Evolutionary conservation across 1,284 basidiomycete species (phyloP).

Genomic region (Trametes hirsuta): DNA sequence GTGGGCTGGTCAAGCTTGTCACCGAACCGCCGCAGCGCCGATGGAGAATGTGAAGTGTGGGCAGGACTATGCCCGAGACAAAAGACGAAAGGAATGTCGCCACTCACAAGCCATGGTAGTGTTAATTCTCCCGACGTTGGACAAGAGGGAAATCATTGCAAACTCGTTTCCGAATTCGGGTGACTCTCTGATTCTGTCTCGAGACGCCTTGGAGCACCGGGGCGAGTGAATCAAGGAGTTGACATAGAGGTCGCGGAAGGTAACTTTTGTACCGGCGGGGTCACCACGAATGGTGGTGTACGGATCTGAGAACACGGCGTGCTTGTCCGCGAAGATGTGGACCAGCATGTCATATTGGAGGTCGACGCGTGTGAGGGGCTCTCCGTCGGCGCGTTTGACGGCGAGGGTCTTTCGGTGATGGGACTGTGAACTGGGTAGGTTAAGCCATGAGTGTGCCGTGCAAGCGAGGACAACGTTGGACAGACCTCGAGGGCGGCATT

Average conservation of each 20-base stretch:
- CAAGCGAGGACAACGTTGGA: not conserved
- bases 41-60: not conserved
- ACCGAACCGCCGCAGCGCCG: too few species aligned
- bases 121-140: slow-evolving; percentile 93
- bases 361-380: slow-evolving; percentile 78
- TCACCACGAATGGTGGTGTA: slow-evolving; percentile 42
- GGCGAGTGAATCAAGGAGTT: slow-evolving; percentile 77
- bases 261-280: slow-evolving; percentile 56
- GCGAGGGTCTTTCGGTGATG: slow-evolving; percentile 75
- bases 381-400: slow-evolving; percentile 78
- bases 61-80: not conserved
- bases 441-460: slow-evolving; percentile 3
- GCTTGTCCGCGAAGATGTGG: slow-evolving; percentile 74
- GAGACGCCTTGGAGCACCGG: slow-evolving; percentile 86
- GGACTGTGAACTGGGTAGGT: slow-evolving; percentile 47
- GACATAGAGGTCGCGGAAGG: slow-evolving; percentile 86
- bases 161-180: slow-evolving; percentile 83
- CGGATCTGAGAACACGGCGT: slow-evolving; percentile 74
- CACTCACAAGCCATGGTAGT: slow-evolving; percentile 90
- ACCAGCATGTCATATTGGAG: slow-evolving; percentile 85
- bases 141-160: slow-evolving; percentile 83
- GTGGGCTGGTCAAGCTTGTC: too few species aligned
- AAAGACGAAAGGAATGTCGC: not conserved
- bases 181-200: slow-evolving; percentile 82
- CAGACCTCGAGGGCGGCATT: slow-evolving; percentile 26